A percentile compares a stretch with the other conserved stretches of the same genome.
These are phyloP conservation scores for Pythium graminicola DNA, from an alignment of 352 stramenopile species.

Conservation along the genomic window DNA sequence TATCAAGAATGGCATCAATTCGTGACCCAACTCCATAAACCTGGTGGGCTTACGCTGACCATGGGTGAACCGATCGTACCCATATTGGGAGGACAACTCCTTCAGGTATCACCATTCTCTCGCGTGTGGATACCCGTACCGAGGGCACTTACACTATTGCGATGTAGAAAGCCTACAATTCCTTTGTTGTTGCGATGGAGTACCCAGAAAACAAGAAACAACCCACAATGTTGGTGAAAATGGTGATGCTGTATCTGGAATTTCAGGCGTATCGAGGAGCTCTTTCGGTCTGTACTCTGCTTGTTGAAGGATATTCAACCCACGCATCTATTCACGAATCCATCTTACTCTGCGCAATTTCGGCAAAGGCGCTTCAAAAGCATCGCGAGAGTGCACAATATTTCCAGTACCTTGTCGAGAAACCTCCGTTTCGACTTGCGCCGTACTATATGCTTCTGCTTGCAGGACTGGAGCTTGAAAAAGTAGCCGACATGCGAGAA, in stretches of 20 bases:
- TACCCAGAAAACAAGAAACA: slow-evolving; percentile 63
- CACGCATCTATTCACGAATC: slow-evolving; percentile 37
- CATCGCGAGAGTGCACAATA: slow-evolving; percentile 62
- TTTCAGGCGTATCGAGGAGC: slow-evolving; percentile 51
- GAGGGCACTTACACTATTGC: no score
- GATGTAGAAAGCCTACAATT: slow-evolving; percentile 54
- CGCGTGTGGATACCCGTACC: no score
- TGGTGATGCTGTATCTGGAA: slow-evolving; percentile 65
- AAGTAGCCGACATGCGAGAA: slow-evolving; percentile 32
- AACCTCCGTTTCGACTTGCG: slow-evolving; percentile 39
- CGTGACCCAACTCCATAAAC: slow-evolving; percentile 35
- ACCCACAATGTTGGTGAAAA: slow-evolving; percentile 40
- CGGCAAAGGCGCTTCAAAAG: slow-evolving; percentile 44
- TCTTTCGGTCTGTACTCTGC: slow-evolving; percentile 55
- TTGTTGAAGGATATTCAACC: slow-evolving; percentile 53
- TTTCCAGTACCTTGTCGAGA: slow-evolving; percentile 60
- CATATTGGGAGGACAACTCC: no score
- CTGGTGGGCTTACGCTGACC: slow-evolving; percentile 23
- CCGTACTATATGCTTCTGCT: slow-evolving; percentile 56
- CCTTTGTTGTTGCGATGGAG: slow-evolving; percentile 76
- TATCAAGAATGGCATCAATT: slow-evolving; percentile 52
- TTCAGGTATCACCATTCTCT: slow-evolving; percentile 3
- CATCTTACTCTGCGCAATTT: slow-evolving; percentile 61
- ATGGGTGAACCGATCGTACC: no score
- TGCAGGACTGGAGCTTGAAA: slow-evolving; percentile 45